Evolutionary conservation across 495 filamentous ascomycete species (phyloP).

Genomic region (Amorphotheca resinae): DNA sequence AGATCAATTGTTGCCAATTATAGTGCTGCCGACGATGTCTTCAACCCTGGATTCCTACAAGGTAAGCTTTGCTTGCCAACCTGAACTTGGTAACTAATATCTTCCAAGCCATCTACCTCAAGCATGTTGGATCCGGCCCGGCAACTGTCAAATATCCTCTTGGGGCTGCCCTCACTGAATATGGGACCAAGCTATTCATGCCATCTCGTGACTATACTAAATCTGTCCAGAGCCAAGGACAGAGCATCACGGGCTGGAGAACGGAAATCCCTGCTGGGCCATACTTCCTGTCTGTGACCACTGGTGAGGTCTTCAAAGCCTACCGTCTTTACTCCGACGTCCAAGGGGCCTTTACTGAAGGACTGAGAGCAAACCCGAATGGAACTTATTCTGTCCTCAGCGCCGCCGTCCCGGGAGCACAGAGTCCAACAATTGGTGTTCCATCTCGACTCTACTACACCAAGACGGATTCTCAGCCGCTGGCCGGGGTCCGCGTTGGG

Average conservation of each 20-base stretch:
- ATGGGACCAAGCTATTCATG: slow-evolving; percentile 14
- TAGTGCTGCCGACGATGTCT: slow-evolving; percentile 14
- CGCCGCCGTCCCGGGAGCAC: slow-evolving; percentile 22
- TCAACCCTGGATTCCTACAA: slow-evolving; percentile 17
- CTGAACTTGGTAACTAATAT: neutral
- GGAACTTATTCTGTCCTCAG: slow-evolving; percentile 29
- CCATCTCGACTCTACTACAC: slow-evolving; percentile 43
- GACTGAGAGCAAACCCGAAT: slow-evolving; percentile 19
- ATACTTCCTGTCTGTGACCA: slow-evolving; percentile 26
- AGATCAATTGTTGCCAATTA: slow-evolving; percentile 10
- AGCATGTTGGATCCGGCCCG: slow-evolving; percentile 7
- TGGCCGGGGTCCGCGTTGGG: slow-evolving; percentile 39
- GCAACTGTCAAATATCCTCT: slow-evolving; percentile 13
- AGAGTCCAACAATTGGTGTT: slow-evolving; percentile 27
- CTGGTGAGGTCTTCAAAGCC: slow-evolving; percentile 31
- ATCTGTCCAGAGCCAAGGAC: slow-evolving; percentile 12
- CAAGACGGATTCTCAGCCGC: slow-evolving; percentile 27
- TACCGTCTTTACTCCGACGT: slow-evolving; percentile 37
- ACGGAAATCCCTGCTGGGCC: slow-evolving; percentile 25
- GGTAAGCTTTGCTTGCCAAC: slow-evolving; percentile 1
- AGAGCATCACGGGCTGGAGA: slow-evolving; percentile 12
- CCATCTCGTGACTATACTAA: slow-evolving; percentile 7
- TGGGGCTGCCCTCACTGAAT: slow-evolving; percentile 9
- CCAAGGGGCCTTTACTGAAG: slow-evolving; percentile 33
- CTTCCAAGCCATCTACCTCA: slow-evolving; percentile 16